Percentiles rank a stretch among this genome's conserved stretches.
Evolutionary conservation across 345 rosid genomes (phyloP).

Genomic region (Capsella bursapastoris): DNA sequence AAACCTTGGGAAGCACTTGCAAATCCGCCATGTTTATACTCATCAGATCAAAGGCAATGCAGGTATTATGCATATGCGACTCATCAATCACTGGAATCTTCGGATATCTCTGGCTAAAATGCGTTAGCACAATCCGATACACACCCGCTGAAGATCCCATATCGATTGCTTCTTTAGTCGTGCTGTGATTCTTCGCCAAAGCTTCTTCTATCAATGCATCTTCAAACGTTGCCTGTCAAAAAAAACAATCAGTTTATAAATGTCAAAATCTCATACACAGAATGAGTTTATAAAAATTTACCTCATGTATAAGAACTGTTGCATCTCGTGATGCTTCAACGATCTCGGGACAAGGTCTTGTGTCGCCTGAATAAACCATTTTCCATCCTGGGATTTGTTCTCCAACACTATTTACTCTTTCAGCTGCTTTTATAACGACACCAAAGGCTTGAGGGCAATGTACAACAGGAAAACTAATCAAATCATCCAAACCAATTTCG

Average conservation of each 20-base stretch:
- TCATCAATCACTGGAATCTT: conserved; percentile 85
- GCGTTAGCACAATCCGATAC: conserved; percentile 83
- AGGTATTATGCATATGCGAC: conserved; percentile 81
- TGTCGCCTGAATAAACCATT: conserved; percentile 92
- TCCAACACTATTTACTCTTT: conserved; percentile 66
- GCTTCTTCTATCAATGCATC: conserved; percentile 91
- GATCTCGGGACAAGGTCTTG: conserved; percentile 85
- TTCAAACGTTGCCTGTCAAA: conserved; percentile 87
- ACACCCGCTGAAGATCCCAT: conserved; percentile 67
- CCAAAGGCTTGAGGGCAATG: conserved; percentile 97
- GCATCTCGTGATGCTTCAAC: conserved; percentile 78
- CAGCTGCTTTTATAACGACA: conserved; percentile 67
- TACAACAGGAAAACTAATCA: conserved; percentile 90
- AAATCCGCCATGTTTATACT: conserved; percentile 86
- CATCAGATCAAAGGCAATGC: conserved; percentile 95
- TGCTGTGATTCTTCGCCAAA: conserved; percentile 89
- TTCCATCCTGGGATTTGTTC: conserved; percentile 91
- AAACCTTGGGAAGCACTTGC: conserved; percentile 75
- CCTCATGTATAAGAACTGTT: conserved; percentile 94
- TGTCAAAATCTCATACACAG: not conserved
- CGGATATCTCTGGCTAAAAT: conserved; percentile 98
- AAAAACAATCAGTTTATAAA: not conserved
- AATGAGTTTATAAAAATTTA: conserved; percentile 11
- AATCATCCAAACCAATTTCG: conserved; percentile 65
- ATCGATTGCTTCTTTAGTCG: conserved; percentile 90